Percentiles rank a stretch among this genome's conserved stretches.
phyloP scores from a whole-genome alignment of 805 yeast genomes.

The Kodamaea hsintzibuensis region DNA sequence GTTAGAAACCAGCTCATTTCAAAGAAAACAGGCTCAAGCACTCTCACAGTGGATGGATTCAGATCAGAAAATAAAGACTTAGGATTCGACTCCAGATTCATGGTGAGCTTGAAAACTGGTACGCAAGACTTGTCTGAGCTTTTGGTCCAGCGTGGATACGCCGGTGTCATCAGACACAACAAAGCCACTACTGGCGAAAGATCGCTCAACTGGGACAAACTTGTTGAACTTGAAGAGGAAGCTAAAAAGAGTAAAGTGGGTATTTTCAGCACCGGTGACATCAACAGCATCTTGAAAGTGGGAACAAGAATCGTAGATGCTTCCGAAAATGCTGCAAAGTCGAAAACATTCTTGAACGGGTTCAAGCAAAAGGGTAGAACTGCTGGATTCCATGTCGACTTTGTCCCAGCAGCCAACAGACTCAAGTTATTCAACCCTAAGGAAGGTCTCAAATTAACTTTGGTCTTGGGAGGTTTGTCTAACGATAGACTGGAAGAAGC shows the following conservation, averaged over 20 bases:
- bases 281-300: conserved; percentile 50
- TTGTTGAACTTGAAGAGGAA: conserved; percentile 66
- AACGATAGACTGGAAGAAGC: conserved; percentile 48
- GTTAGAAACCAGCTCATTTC: conserved; percentile 71
- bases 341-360: conserved; percentile 71
- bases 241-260: conserved; percentile 63
- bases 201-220: conserved; percentile 74
- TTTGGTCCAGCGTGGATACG: conserved; percentile 66
- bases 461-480: conserved; percentile 75
- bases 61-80: conserved; percentile 57
- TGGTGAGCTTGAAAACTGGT: conserved; percentile 59
- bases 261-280: conserved; percentile 47
- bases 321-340: conserved; percentile 68
- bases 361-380: conserved; percentile 65
- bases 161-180: conserved; percentile 76
- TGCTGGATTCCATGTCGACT: conserved; percentile 68
- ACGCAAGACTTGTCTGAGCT: conserved; percentile 60
- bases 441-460: conserved; percentile 66
- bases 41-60: conserved; percentile 60
- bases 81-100: conserved; percentile 62
- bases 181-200: conserved; percentile 67
- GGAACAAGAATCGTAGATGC: conserved; percentile 73
- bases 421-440: conserved; percentile 66
- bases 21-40: conserved; percentile 48
- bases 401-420: conserved; percentile 66